A percentile compares a stretch with the other conserved stretches of the same genome.
These are phyloP conservation scores for Chaetomiaceae sp. DNA, from an alignment of 2,329 filamentous ascomycete species.

Conservation along the genomic window DNA sequence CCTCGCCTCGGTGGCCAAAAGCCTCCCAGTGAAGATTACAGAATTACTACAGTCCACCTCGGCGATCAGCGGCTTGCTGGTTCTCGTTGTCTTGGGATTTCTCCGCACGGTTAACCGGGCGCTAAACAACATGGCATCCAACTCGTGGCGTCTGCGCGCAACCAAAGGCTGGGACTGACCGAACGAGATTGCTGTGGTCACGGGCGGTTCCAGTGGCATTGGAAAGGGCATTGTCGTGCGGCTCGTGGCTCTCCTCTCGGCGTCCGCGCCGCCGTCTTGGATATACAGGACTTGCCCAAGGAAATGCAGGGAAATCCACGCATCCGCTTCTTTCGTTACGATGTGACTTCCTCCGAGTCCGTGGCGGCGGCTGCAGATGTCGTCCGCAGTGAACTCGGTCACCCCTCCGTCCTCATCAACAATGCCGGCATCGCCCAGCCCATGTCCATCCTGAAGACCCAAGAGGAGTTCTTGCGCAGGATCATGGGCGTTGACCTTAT, in stretches of 20 bases:
- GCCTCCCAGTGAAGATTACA: background rate
- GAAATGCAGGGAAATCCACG: constrained; percentile 28
- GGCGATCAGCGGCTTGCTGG: background rate
- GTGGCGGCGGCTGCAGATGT: constrained; percentile 40
- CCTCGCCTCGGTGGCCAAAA: background rate
- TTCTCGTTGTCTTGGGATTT: constrained; percentile 10
- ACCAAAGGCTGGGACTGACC: constrained; percentile 28
- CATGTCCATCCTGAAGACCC: constrained; percentile 47
- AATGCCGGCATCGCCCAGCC: constrained; percentile 53
- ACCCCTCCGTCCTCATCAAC: constrained; percentile 57
- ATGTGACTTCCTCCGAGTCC: constrained; percentile 44
- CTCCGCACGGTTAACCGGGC: constrained; percentile 19
- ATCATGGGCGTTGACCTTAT: constrained; percentile 58
- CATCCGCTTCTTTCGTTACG: constrained; percentile 37
- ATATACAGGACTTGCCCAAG: constrained; percentile 33
- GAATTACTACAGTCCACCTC: background rate
- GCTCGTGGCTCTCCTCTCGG: constrained; percentile 34
- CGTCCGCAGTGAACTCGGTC: constrained; percentile 32
- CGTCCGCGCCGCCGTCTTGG: constrained; percentile 36
- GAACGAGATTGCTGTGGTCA: constrained; percentile 28
- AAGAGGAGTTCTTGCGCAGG: constrained; percentile 45
- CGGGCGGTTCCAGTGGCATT: constrained; percentile 31
- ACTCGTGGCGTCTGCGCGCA: constrained; percentile 24
- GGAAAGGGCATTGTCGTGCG: constrained; percentile 34
- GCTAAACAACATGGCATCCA: constrained; percentile 25